phyloP scores from a whole-genome alignment of 257 asterid species.

The Leonotis leonurus region DNA sequence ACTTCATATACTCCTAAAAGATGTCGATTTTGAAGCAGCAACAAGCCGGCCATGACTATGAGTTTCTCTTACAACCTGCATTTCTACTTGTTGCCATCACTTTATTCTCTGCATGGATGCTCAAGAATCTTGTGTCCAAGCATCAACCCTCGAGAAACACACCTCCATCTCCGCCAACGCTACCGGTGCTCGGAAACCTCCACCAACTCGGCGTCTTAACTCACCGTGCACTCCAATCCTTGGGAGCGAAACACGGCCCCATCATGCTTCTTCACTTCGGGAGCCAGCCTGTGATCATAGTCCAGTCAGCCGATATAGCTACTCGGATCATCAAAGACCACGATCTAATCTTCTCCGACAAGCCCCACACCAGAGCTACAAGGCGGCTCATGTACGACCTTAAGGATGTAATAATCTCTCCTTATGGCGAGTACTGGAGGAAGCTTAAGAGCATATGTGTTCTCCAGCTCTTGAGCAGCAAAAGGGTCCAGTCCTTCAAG shows the following conservation, averaged over 20 bases:
- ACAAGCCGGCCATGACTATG: too few relatives aligned
- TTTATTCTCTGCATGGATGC: not conserved
- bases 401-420: slow-evolving; percentile 22
- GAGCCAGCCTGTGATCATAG: slow-evolving; percentile 24
- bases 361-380: slow-evolving; percentile 16
- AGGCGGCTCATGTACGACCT: slow-evolving; percentile 19
- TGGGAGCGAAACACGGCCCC: slow-evolving; percentile 37
- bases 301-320: slow-evolving; percentile 39
- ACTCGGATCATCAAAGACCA: slow-evolving; percentile 28
- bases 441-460: slow-evolving; percentile 30
- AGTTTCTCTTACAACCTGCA: too few relatives aligned
- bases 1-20: too few relatives aligned
- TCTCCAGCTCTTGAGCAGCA: slow-evolving; percentile 39
- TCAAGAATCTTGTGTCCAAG: not conserved
- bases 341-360: slow-evolving; percentile 31
- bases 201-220: slow-evolving; percentile 34
- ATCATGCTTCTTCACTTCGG: slow-evolving; percentile 49
- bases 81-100: not conserved
- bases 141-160: not conserved
- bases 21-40: too few relatives aligned
- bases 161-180: slow-evolving; percentile 45
- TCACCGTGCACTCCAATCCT: slow-evolving; percentile 34
- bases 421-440: slow-evolving; percentile 48
- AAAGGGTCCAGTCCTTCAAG: slow-evolving; percentile 27
- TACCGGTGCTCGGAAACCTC: slow-evolving; percentile 52